Conservation (phyloP, 331 rosid genomes). For the Pyracantha coccinea region DNA sequence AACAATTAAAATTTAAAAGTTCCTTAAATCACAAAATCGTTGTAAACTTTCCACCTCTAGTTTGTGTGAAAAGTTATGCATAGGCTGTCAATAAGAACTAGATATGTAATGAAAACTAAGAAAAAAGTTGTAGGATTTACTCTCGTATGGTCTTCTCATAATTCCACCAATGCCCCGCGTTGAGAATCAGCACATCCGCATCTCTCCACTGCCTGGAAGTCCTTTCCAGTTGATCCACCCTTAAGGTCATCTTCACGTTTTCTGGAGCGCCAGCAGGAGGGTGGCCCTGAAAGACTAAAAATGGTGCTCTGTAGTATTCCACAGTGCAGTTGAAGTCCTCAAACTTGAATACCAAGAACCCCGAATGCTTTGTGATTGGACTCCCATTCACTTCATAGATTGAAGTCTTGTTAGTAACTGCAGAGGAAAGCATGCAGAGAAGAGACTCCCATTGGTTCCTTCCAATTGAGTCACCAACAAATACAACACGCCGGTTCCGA, state of each 20-base stretch:
- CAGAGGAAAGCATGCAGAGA: constrained; percentile 85
- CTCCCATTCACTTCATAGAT: constrained; percentile 68
- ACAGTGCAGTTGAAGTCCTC: constrained; percentile 74
- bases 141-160: constrained; percentile 56
- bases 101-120: background rate
- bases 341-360: constrained; percentile 68
- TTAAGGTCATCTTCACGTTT: constrained; percentile 46
- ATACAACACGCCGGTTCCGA: constrained; percentile 60
- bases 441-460: constrained; percentile 97
- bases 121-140: constrained; percentile 29
- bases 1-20: background rate
- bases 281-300: constrained; percentile 75
- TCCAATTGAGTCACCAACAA: constrained; percentile 89
- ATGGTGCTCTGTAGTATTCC: constrained; percentile 84
- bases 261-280: constrained; percentile 56
- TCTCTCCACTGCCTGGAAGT: constrained; percentile 49
- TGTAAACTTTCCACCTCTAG: background rate
- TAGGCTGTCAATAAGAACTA: background rate
- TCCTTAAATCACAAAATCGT: background rate
- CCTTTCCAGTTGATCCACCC: constrained; percentile 74
- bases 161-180: constrained; percentile 94
- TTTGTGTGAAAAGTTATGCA: background rate
- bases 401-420: constrained; percentile 36
- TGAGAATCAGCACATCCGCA: constrained; percentile 77
- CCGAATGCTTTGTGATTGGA: constrained; percentile 75